Conservation (phyloP, 345 rosid species). For the Salix purpurea region DNA sequence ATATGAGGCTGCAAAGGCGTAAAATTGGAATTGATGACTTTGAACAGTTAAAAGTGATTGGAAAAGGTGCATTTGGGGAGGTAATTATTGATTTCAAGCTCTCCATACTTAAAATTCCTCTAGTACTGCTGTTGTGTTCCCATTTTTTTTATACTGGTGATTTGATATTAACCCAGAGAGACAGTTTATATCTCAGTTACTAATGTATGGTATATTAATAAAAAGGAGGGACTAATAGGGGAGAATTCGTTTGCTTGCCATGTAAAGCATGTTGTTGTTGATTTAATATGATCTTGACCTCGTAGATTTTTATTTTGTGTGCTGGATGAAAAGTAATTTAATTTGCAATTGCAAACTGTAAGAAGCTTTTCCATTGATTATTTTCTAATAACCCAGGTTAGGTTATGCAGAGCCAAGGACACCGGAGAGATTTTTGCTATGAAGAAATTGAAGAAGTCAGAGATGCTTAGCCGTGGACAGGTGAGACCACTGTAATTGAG, state of each 20-base stretch:
- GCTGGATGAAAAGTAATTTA: not conserved
- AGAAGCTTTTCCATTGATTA: not conserved
- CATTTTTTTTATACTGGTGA: not conserved
- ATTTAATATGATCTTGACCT: not conserved
- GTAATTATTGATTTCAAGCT: constrained; percentile 28
- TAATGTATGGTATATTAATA: not conserved
- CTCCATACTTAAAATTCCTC: not conserved
- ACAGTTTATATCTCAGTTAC: not conserved
- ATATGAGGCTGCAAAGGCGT: constrained; percentile 91
- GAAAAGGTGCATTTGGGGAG: constrained; percentile 98
- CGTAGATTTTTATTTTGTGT: not conserved
- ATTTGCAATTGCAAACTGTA: not conserved
- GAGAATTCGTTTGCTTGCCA: not conserved
- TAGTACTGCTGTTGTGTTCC: not conserved
- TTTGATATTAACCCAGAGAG: not conserved
- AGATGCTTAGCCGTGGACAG: constrained; percentile 99
- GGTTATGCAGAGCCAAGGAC: constrained; percentile 78
- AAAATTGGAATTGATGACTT: constrained; percentile 94
- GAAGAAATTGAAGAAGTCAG: constrained; percentile 95
- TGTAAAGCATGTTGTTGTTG: not conserved
- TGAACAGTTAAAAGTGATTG: constrained; percentile 77
- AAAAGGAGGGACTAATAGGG: not conserved
- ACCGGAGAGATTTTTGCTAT: constrained; percentile 87
- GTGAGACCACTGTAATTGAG: constrained; percentile 29
- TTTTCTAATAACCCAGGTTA: constrained; percentile 49